Conservation (phyloP, 176 grass and related monocot species). For the Cenchrus americanus region DNA sequence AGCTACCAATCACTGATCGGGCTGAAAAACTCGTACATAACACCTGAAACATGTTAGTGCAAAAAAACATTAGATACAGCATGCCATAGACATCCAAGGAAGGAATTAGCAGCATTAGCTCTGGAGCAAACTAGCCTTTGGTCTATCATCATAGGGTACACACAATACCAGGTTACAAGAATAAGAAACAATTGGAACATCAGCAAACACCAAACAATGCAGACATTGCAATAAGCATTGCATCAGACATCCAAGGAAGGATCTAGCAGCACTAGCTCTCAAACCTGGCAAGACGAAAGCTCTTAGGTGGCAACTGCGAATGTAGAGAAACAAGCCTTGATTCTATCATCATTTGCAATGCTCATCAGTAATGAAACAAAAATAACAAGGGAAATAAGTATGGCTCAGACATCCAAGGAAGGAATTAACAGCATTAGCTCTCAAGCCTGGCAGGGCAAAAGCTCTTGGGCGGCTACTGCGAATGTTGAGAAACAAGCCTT, state of each 20-base stretch:
- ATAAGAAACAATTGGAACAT: neutral
- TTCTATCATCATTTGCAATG: conserved; percentile 33
- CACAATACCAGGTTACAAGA: neutral
- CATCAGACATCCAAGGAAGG: conserved; percentile 75
- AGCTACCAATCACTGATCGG: no score
- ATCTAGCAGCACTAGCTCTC: conserved; percentile 58
- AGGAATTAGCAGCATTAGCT: conserved; percentile 49
- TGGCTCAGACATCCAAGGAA: conserved; percentile 63
- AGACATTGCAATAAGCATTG: neutral
- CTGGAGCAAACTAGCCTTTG: conserved; percentile 67
- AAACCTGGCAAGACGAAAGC: conserved; percentile 58
- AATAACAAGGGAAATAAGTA: neutral
- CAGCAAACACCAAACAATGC: no score
- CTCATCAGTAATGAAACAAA: no score
- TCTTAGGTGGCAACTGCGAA: conserved; percentile 65
- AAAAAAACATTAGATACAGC: no score
- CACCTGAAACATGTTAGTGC: no score
- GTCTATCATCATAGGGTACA: conserved; percentile 16
- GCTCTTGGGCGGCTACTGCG: conserved; percentile 55
- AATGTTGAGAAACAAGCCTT: conserved; percentile 74
- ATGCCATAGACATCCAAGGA: conserved; percentile 63
- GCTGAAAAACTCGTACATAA: no score
- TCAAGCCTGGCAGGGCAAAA: conserved; percentile 60
- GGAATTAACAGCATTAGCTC: conserved; percentile 56
- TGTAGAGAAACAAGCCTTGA: conserved; percentile 71